Base-by-base conservation (phyloP, 129 eudicot genomes). In the Flaveria brownii region DNA sequence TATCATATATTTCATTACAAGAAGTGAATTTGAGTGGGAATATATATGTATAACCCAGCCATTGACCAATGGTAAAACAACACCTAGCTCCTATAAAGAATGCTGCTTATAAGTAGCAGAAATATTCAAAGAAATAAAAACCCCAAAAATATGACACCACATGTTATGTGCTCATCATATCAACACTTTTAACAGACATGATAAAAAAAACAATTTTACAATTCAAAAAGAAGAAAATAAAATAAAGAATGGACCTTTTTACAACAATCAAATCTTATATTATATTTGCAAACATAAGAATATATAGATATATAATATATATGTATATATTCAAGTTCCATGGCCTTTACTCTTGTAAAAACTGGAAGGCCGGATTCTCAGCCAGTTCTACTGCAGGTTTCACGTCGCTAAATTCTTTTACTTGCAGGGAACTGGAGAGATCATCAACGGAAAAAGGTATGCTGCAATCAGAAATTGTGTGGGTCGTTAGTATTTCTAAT, bases 401-500 rank as follows among this genome's bases (percentile, higher is more conserved):
- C 52, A 93, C 96, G 23, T 92, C 98, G 28, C 81, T 42, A 75
- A 90, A 90, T 46, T 92, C 98, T 84, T 90, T 90, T 46, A 77
- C 90, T 80, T 85, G 86, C 73, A 90, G 74, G 22, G 98, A 83
- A 59, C 76, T 85, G 0, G 95, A 88, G 28, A 93, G 86, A 55
- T 93, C 98, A 20, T 93, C 98, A n/a, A 88, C 87, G 7, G 96
- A 90, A 88, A 93, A 93, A 8, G 98, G 98, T 42, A 93, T 93
- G 90, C 98, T 93, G 92, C 88, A 82, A 68, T 50, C 26, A 68
- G 17, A 54, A 75, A 50, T 0, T 50, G 25, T 9, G 20, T 0
- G 43, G 13, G 39, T 55, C 14, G 14, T 80, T 73, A 65, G 13
- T 71, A 61, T 9, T 5, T 46, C 46, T 28, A 12, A 30, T 6